A percentile compares a stretch with the other conserved stretches of the same genome.
These are phyloP conservation scores for Pholiota adiposa DNA, from an alignment of 1,284 basidiomycete species.

Conservation along the genomic window DNA sequence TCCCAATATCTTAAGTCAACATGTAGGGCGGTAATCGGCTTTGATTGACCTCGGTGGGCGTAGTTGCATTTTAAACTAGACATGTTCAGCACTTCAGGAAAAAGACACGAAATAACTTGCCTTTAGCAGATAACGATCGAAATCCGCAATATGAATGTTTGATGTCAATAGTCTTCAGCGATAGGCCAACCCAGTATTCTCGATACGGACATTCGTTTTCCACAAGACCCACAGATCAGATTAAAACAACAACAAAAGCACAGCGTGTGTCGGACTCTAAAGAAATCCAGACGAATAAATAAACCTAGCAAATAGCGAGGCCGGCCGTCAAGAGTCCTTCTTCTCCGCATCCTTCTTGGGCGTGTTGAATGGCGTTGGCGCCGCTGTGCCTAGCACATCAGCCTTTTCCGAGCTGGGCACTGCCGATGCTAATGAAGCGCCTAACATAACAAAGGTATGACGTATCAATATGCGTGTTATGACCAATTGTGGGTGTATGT, in stretches of 20 bases:
- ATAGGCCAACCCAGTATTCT: no score
- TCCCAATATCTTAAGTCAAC: no score
- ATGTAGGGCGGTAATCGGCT: no score
- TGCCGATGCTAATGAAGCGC: not conserved
- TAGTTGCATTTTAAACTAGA: no score
- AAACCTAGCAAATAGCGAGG: not conserved
- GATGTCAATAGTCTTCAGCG: no score
- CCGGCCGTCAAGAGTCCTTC: not conserved
- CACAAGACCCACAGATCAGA: not conserved
- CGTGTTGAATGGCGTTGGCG: constrained; percentile 26
- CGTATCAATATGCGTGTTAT: not conserved
- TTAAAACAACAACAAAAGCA: not conserved
- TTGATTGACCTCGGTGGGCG: no score
- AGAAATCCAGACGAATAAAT: not conserved
- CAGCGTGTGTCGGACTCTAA: not conserved
- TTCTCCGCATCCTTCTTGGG: constrained; percentile 18
- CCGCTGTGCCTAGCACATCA: constrained; percentile 5
- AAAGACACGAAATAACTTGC: no score
- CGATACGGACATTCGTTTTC: not conserved
- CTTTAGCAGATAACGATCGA: no score
- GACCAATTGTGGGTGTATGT: no score
- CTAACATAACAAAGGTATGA: not conserved
- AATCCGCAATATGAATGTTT: no score
- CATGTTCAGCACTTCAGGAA: no score
- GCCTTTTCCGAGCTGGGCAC: constrained; percentile 11